Evolutionary conservation across 345 rosid genomes (phyloP).

Genomic region (Salix brachista): DNA sequence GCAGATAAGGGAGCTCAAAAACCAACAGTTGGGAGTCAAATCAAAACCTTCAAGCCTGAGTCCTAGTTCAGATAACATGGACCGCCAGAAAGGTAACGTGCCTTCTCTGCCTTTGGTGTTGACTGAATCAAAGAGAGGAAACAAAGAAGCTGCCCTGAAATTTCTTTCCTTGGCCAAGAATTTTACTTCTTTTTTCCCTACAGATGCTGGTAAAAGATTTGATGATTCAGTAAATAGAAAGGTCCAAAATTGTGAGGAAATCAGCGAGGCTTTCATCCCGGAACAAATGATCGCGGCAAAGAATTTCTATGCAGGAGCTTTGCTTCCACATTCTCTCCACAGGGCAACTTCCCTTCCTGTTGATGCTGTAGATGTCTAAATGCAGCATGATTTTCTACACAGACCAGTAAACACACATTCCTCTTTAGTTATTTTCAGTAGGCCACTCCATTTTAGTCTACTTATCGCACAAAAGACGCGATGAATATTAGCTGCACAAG

Average conservation of each 20-base stretch:
- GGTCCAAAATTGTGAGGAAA: conserved; percentile 18
- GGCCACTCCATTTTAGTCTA: not conserved
- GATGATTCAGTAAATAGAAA: conserved; percentile 12
- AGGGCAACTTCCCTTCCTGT: conserved; percentile 87
- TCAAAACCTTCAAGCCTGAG: conserved; percentile 19
- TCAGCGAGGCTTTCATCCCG: conserved; percentile 16
- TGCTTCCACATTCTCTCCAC: conserved; percentile 57
- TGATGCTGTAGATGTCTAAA: conserved; percentile 67
- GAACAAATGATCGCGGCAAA: conserved; percentile 31
- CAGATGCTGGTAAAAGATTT: conserved; percentile 20
- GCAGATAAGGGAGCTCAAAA: conserved; percentile 56
- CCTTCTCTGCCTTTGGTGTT: conserved; percentile 11
- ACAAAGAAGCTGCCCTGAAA: conserved; percentile 9
- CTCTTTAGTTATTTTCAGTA: not conserved
- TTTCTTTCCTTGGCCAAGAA: conserved; percentile 12
- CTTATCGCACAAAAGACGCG: conserved; percentile 1
- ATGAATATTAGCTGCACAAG: conserved; percentile 7
- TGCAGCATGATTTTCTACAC: not conserved
- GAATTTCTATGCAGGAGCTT: conserved; percentile 34
- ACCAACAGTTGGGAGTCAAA: conserved; percentile 38
- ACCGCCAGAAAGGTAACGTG: conserved; percentile 3
- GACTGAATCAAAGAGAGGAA: conserved; percentile 11
- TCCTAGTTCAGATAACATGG: conserved; percentile 12
- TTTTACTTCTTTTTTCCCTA: not conserved
- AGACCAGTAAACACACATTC: conserved; percentile 1